Evolutionary conservation across 345 rosid species (phyloP).

Genomic region (Corchorus capsularis): DNA sequence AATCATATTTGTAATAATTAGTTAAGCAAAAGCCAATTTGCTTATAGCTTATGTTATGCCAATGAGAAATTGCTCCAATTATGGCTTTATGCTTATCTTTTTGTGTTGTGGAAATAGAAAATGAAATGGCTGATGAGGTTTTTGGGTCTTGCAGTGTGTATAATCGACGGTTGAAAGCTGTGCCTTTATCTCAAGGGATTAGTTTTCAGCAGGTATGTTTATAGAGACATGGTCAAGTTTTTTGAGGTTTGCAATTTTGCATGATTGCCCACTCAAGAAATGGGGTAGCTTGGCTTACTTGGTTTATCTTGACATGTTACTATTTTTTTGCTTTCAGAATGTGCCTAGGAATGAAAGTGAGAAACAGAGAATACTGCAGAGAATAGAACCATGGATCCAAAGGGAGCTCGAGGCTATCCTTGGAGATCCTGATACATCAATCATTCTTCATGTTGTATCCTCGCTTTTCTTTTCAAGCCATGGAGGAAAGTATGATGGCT

Average conservation of each 20-base stretch:
- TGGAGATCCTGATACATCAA: conserved; percentile 68
- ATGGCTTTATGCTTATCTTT: not conserved
- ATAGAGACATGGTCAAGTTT: not conserved
- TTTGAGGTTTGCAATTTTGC: not conserved
- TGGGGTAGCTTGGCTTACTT: not conserved
- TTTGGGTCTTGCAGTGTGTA: conserved; percentile 47
- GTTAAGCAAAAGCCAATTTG: not conserved
- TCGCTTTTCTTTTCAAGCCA: conserved; percentile 49
- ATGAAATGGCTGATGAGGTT: not conserved
- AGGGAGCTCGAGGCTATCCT: conserved; percentile 75
- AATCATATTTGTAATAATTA: not conserved
- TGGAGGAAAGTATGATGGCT: conserved; percentile 35
- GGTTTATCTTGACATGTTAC: not conserved
- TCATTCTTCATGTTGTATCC: conserved; percentile 68
- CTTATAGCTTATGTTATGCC: not conserved
- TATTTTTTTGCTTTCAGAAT: conserved; percentile 29
- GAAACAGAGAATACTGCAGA: conserved; percentile 42
- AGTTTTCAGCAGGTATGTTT: conserved; percentile 38
- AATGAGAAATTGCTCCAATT: not conserved
- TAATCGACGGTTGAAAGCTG: conserved; percentile 45
- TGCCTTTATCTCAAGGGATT: conserved; percentile 41
- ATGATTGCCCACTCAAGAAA: not conserved
- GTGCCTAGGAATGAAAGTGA: conserved; percentile 27
- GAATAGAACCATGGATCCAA: conserved; percentile 67
- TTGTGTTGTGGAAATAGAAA: not conserved